Percentiles rank a stretch among this genome's conserved stretches.
These are phyloP conservation scores for Polytrichum formosum DNA, from an alignment of 225 moss, liverwort and hornwort species.

Conservation along the genomic window DNA sequence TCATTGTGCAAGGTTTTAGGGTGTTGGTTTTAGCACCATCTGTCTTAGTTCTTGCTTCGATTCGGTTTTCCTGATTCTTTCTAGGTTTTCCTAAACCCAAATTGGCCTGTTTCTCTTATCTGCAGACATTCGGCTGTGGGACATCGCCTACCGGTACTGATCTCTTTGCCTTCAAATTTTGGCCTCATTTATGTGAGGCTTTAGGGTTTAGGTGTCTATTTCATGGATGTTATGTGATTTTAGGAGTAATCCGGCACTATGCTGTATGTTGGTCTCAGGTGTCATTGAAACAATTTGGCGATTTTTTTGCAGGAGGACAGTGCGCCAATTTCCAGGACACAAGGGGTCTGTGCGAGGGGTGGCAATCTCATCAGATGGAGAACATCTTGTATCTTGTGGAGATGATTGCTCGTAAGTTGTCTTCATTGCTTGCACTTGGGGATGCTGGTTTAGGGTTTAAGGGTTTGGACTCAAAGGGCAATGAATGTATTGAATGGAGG, in stretches of 20 bases:
- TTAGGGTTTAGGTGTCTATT: no score
- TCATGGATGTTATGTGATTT: not conserved
- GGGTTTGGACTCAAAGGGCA: no score
- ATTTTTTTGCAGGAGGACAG: constrained; percentile 50
- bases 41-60: no score
- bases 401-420: constrained; percentile 90
- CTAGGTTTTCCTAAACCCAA: no score
- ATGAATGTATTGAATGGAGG: no score
- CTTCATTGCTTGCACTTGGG: no score
- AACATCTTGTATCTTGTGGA: constrained; percentile 83
- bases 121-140: constrained; percentile 97
- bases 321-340: constrained; percentile 83
- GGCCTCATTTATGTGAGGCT: no score
- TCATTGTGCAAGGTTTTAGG: no score
- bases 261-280: not conserved
- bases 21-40: no score
- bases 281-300: not conserved
- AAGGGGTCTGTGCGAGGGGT: constrained; percentile 88
- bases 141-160: constrained; percentile 66
- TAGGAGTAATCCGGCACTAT: not conserved
- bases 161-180: no score
- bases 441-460: no score
- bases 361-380: constrained; percentile 76
- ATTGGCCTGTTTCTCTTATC: constrained; percentile 1
- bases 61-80: no score